Evolutionary conservation across 2,329 filamentous ascomycete species (phyloP).

Genomic region (Neoarthrinium moseri): DNA sequence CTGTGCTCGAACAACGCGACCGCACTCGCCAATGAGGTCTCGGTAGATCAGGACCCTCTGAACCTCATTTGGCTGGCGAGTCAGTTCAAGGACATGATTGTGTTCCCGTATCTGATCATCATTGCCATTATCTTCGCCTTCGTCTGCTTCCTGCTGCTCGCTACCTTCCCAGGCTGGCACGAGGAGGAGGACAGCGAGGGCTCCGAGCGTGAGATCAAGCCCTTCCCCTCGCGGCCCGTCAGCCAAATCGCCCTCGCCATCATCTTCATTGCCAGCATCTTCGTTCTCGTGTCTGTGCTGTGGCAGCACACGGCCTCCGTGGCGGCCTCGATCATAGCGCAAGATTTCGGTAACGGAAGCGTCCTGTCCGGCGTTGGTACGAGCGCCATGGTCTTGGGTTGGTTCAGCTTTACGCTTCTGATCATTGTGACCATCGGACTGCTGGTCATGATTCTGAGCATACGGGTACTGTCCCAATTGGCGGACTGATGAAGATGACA

Average conservation of each 20-base stretch:
- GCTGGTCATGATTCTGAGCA: conserved; percentile 95
- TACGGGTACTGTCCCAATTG: conserved; percentile 71
- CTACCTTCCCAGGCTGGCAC: conserved; percentile 97
- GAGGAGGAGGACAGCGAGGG: conserved; percentile 81
- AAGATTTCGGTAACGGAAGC: conserved; percentile 34
- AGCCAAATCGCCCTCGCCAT: conserved; percentile 91
- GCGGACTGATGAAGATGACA: conserved; percentile 29
- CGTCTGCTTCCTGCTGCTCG: conserved; percentile 89
- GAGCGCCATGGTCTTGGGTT: conserved; percentile 93
- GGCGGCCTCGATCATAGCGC: conserved; percentile 84
- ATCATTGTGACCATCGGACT: conserved; percentile 95
- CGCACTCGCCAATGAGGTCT: conserved; percentile 83
- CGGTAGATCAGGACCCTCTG: conserved; percentile 88
- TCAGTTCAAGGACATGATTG: conserved; percentile 97
- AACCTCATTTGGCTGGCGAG: conserved; percentile 96
- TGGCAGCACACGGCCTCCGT: conserved; percentile 97
- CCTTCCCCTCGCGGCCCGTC: conserved; percentile 88
- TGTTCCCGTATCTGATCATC: conserved; percentile 96
- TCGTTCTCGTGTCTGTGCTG: conserved; percentile 71
- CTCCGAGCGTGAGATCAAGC: conserved; percentile 86
- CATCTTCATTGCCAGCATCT: conserved; percentile 76
- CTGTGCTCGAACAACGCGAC: conserved; percentile 98
- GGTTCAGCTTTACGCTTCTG: conserved; percentile 92
- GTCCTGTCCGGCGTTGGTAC: conserved; percentile 45
- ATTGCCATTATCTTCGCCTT: conserved; percentile 98